These are phyloP conservation scores for Metarhizium rileyi DNA, from an alignment of 2,329 filamentous ascomycete genomes.

Conservation along the genomic window DNA sequence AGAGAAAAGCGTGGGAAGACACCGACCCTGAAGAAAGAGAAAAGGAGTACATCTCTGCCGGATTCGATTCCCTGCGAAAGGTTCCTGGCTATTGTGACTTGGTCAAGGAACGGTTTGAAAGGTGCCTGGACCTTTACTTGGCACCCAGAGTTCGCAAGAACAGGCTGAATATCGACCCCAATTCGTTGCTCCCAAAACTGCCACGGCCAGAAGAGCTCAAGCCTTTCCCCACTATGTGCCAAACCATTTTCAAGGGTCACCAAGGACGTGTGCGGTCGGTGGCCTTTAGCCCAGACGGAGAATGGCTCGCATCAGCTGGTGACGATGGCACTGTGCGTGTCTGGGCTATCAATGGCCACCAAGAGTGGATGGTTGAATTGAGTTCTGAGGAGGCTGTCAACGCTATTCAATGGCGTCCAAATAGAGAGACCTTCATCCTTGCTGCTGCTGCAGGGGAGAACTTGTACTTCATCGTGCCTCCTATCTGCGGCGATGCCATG, in stretches of 20 bases:
- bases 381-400: constrained; percentile 73
- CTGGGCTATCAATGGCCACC: constrained; percentile 84
- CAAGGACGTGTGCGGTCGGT: constrained; percentile 79
- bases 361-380: constrained; percentile 76
- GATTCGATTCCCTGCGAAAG: constrained; percentile 75
- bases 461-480: constrained; percentile 74
- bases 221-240: constrained; percentile 86
- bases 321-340: constrained; percentile 89
- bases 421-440: constrained; percentile 68
- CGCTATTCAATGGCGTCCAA: constrained; percentile 81
- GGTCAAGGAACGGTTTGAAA: constrained; percentile 92
- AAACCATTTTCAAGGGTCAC: constrained; percentile 80
- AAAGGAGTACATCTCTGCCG: constrained; percentile 75
- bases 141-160: constrained; percentile 87
- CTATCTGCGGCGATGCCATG: constrained; percentile 60
- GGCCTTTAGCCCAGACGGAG: constrained; percentile 73
- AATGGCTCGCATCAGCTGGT: constrained; percentile 82
- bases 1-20: constrained; percentile 77
- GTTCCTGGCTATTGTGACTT: constrained; percentile 86
- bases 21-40: constrained; percentile 84
- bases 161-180: constrained; percentile 92
- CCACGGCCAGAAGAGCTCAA: constrained; percentile 88
- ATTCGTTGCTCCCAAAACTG: constrained; percentile 83
- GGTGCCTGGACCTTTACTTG: constrained; percentile 90
- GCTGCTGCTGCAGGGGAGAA: constrained; percentile 78